phyloP scores from a whole-genome alignment of 2,329 filamentous ascomycete species.

The Apiospora koreana region DNA sequence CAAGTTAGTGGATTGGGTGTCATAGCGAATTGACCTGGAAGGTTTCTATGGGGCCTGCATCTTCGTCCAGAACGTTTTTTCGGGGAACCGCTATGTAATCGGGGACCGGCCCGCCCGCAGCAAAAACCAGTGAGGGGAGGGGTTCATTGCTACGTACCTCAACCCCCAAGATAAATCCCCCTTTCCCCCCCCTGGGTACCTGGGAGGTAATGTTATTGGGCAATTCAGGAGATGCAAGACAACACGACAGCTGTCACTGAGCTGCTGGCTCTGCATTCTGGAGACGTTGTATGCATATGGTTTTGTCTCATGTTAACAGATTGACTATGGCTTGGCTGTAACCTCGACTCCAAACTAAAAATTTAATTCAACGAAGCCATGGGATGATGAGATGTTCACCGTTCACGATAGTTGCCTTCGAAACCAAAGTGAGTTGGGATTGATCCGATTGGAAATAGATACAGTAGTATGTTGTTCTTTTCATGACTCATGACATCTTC shows the following conservation, averaged over 20 bases:
- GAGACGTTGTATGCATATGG: neutral
- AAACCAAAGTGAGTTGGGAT: neutral
- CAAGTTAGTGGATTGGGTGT: neutral
- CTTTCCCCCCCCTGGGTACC: neutral
- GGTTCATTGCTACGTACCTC: neutral
- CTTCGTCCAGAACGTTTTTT: constrained; percentile 3
- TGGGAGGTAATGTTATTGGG: neutral
- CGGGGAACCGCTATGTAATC: neutral
- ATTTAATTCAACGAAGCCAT: neutral
- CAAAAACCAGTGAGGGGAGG: neutral
- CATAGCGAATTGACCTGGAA: neutral
- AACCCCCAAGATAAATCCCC: neutral
- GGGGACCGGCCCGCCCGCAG: neutral
- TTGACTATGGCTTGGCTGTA: neutral
- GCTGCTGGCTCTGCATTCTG: too few relatives aligned
- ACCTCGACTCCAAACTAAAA: neutral
- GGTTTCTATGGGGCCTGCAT: neutral
- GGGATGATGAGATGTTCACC: neutral
- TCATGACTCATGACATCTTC: neutral
- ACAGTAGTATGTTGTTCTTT: neutral
- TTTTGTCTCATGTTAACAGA: neutral
- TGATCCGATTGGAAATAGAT: neutral
- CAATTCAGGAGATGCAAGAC: neutral
- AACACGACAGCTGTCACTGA: neutral
- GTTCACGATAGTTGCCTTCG: neutral